Conservation (phyloP, 768 basidiomycete genomes). For the Lentinula sp. region DNA sequence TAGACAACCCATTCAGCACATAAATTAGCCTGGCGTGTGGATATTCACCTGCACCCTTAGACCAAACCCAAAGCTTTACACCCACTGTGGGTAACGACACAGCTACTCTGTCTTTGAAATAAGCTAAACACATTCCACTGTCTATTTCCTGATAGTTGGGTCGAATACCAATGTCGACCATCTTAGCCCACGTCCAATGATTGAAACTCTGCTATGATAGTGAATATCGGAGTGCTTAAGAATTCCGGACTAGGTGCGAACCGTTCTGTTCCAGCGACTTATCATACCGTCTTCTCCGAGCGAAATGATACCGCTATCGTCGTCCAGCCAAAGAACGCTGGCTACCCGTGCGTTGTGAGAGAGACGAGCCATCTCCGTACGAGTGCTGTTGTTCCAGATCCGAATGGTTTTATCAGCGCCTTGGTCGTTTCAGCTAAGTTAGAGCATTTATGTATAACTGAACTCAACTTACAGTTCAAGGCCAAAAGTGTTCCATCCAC, state of each 20-base stretch:
- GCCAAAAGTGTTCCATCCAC: conserved; percentile 52
- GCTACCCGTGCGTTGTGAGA: conserved; percentile 43
- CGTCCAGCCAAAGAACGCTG: conserved; percentile 54
- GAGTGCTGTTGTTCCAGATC: conserved; percentile 48
- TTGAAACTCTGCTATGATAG: conserved; percentile 30
- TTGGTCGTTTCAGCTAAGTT: conserved; percentile 12
- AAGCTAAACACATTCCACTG: conserved; percentile 43
- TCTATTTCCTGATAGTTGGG: conserved; percentile 23
- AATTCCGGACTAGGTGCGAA: conserved; percentile 22
- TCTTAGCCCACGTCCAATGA: conserved; percentile 50
- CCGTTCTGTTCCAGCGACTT: conserved; percentile 53
- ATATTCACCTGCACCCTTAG: conserved; percentile 34
- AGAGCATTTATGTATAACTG: background rate
- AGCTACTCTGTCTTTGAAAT: conserved; percentile 51
- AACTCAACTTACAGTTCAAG: conserved; percentile 42
- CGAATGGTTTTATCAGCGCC: conserved; percentile 57
- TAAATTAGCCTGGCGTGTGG: background rate
- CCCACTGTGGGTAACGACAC: conserved; percentile 54
- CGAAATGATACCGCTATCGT: conserved; percentile 49
- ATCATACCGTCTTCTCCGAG: conserved; percentile 52
- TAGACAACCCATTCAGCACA: background rate
- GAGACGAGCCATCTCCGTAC: conserved; percentile 50
- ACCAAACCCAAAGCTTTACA: conserved; percentile 61
- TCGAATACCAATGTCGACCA: conserved; percentile 44
- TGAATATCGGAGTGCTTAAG: background rate